Conservation (phyloP, 345 rosid genomes). For the Reutealis trisperma region DNA sequence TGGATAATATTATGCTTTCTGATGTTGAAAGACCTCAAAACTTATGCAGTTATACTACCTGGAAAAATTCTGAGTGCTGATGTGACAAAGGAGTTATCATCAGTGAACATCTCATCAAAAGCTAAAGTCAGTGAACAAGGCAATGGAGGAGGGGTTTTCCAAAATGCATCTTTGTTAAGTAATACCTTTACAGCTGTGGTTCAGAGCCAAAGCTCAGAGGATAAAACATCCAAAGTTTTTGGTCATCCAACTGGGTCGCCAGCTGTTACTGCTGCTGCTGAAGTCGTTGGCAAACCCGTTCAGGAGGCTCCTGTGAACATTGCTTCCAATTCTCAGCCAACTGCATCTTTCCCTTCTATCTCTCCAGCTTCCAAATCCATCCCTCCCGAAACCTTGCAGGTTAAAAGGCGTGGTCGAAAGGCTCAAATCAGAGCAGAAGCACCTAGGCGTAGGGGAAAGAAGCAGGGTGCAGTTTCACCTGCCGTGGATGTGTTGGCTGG, state of each 20-base stretch:
- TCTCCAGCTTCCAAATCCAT: conserved; percentile 22
- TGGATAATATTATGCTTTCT: conserved; percentile 7
- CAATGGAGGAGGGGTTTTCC: conserved; percentile 15
- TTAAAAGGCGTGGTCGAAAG: conserved; percentile 50
- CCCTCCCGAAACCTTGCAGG: conserved; percentile 29
- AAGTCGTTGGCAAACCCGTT: not conserved
- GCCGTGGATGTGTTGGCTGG: conserved; percentile 32
- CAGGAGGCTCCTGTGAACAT: conserved; percentile 4
- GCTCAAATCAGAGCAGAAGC: conserved; percentile 38
- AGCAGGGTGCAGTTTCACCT: conserved; percentile 32
- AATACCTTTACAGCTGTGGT: conserved; percentile 4
- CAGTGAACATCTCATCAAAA: conserved; percentile 11
- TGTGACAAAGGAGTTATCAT: conserved; percentile 20
- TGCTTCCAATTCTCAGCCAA: conserved; percentile 30
- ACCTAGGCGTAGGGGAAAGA: conserved; percentile 46
- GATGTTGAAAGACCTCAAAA: conserved; percentile 14
- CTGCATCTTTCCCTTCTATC: conserved; percentile 26
- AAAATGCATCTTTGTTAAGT: not conserved
- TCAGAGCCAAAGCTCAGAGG: conserved; percentile 11
- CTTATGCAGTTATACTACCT: conserved; percentile 20
- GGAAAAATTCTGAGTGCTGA: conserved; percentile 19
- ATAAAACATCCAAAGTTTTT: not conserved
- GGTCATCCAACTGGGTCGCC: conserved; percentile 7
- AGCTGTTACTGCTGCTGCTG: conserved; percentile 16
- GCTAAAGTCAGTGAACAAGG: conserved; percentile 10